Percentiles rank a stretch among this genome's conserved stretches.
Evolutionary conservation across 129 eudicot genomes (phyloP).

Genomic region (Flaveria brownii): DNA sequence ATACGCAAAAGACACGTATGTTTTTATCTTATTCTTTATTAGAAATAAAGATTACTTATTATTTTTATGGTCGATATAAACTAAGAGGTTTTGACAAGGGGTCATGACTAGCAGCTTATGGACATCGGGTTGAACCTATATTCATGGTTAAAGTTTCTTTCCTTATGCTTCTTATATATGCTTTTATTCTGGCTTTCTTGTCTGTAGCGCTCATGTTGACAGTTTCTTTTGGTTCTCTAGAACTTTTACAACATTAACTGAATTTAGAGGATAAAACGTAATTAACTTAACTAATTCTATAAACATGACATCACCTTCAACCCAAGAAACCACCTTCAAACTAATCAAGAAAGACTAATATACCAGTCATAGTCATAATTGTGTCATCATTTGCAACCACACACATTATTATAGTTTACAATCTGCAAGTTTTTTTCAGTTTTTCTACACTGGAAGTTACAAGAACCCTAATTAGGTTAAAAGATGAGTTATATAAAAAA

Average conservation of each 20-base stretch:
- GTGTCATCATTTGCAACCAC: slow-evolving; percentile 19
- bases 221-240: slow-evolving; percentile 3
- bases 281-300: not conserved
- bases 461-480: no score
- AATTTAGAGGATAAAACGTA: not conserved
- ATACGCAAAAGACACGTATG: no score
- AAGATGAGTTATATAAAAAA: not conserved
- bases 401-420: no score
- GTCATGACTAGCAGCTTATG: not conserved
- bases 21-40: no score
- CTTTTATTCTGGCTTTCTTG: slow-evolving; percentile 22
- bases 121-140: not conserved
- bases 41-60: no score
- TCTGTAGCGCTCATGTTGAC: not conserved
- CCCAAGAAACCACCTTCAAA: slow-evolving; percentile 12
- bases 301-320: slow-evolving; percentile 8
- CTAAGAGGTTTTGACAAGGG: no score
- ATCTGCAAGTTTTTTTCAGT: no score
- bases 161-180: not conserved
- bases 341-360: not conserved
- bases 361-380: slow-evolving; percentile 20
- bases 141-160: slow-evolving; percentile 6
- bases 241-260: not conserved
- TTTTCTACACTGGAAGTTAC: not conserved
- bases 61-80: no score